Conservation (phyloP, 1,139 yeast genomes). For the Kluyveromyces marxianus region DNA sequence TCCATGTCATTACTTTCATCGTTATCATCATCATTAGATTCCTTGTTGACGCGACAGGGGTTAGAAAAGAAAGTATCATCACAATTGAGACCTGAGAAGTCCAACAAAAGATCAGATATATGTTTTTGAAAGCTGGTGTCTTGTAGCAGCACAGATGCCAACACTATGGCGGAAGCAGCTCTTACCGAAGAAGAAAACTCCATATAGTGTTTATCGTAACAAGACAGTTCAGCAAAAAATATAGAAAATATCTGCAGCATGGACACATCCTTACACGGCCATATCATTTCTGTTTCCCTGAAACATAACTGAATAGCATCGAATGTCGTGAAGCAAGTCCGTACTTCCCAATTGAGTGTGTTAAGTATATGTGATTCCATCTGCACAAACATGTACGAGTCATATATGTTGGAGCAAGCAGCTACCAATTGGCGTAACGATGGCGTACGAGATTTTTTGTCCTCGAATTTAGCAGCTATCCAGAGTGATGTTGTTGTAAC, state of each 20-base stretch:
- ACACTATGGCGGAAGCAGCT: conserved; percentile 60
- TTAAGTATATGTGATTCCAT: conserved; percentile 88
- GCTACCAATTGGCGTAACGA: conserved; percentile 66
- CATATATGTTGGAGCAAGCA: conserved; percentile 81
- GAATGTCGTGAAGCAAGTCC: conserved; percentile 9
- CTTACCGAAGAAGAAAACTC: conserved; percentile 54
- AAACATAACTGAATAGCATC: conserved; percentile 12
- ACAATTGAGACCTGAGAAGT: conserved; percentile 1
- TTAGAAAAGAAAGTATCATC: neutral
- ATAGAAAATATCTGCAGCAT: conserved; percentile 34
- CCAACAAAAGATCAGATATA: conserved; percentile 3
- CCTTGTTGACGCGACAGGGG: neutral
- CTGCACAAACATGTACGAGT: conserved; percentile 83
- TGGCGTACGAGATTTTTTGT: conserved; percentile 78
- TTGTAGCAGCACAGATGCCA: conserved; percentile 62
- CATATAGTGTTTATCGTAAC: conserved; percentile 64
- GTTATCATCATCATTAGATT: neutral
- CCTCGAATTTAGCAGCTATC: conserved; percentile 93
- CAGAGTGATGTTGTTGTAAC: conserved; percentile 91
- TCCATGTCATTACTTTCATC: conserved; percentile 2
- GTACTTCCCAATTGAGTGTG: conserved; percentile 67
- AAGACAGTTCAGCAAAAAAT: conserved; percentile 50
- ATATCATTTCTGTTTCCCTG: conserved; percentile 3
- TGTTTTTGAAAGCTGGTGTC: conserved; percentile 11
- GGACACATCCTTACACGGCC: conserved; percentile 3